These are phyloP conservation scores for Grigorovia transvaalensis DNA, from an alignment of 805 yeast genomes.

Conservation along the genomic window DNA sequence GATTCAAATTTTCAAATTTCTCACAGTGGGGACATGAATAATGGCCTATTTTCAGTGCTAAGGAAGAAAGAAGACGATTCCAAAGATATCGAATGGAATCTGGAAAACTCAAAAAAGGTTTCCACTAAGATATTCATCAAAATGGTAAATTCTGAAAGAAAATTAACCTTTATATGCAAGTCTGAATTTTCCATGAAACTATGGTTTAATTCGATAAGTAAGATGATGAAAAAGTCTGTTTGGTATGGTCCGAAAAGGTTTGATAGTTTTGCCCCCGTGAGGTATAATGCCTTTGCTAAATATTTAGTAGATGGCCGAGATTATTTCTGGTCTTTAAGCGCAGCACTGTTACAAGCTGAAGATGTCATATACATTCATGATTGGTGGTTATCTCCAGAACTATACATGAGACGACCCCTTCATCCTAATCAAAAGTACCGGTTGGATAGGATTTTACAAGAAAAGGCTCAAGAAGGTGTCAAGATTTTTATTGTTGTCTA, in stretches of 20 bases:
- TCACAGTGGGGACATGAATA: constrained; percentile 30
- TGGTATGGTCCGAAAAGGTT: constrained; percentile 77
- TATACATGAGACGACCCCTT: constrained; percentile 87
- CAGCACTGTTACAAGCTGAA: constrained; percentile 85
- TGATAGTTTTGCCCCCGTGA: constrained; percentile 84
- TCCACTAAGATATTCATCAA: constrained; percentile 47
- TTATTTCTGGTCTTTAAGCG: constrained; percentile 90
- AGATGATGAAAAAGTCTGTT: constrained; percentile 54
- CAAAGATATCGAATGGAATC: constrained; percentile 11
- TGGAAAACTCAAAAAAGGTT: constrained; percentile 29
- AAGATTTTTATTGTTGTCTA: constrained; percentile 86
- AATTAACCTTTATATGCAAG: constrained; percentile 58
- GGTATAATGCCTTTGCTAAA: constrained; percentile 79
- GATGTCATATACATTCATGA: constrained; percentile 93
- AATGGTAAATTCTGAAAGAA: constrained; percentile 68
- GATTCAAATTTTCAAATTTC: constrained; percentile 60
- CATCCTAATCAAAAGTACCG: constrained; percentile 93
- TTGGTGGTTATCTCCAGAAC: constrained; percentile 97
- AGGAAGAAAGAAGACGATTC: constrained; percentile 20
- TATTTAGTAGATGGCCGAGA: constrained; percentile 97
- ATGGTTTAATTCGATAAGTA: constrained; percentile 68
- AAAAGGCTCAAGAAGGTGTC: constrained; percentile 91
- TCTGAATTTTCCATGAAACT: constrained; percentile 52
- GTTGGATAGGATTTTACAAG: constrained; percentile 73
- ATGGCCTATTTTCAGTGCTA: constrained; percentile 1